These are phyloP conservation scores for Diplodia seriata DNA, from an alignment of 2,329 filamentous ascomycete species.

Conservation along the genomic window DNA sequence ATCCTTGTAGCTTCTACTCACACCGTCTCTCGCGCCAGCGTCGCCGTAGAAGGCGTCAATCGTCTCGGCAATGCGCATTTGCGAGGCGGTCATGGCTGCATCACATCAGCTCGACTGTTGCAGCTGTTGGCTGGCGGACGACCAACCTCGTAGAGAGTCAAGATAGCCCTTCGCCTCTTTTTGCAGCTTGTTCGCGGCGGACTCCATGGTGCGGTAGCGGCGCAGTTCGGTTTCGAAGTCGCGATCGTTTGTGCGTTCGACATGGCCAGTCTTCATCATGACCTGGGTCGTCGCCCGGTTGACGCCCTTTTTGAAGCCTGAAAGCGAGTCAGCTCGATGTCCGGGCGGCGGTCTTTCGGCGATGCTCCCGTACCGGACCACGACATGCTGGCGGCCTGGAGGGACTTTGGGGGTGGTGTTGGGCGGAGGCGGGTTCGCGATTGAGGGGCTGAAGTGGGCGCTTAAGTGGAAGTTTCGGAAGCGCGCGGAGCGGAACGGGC, in stretches of 20 bases:
- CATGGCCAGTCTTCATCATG: slow-evolving; percentile 99
- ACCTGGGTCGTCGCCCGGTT: slow-evolving; percentile 99
- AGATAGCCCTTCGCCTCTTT: slow-evolving; percentile 99
- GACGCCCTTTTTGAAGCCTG: slow-evolving; percentile 94
- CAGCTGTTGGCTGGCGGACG: neutral
- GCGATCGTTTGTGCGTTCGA: slow-evolving; percentile 97
- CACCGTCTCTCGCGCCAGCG: slow-evolving; percentile 90
- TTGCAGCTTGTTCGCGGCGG: slow-evolving; percentile 87
- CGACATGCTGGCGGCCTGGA: slow-evolving; percentile 45
- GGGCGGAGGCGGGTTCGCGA: neutral
- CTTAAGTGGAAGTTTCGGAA: slow-evolving; percentile 18
- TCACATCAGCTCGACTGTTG: slow-evolving; percentile 8
- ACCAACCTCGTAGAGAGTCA: slow-evolving; percentile 84
- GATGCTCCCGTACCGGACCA: slow-evolving; percentile 63
- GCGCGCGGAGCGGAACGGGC: neutral
- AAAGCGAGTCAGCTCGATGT: slow-evolving; percentile 37
- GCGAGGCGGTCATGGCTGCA: slow-evolving; percentile 94
- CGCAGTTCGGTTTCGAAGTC: slow-evolving; percentile 99
- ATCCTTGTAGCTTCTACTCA: slow-evolving; percentile 96
- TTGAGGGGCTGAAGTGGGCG: slow-evolving; percentile 27
- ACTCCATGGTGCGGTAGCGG: slow-evolving; percentile 97
- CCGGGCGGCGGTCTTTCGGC: slow-evolving; percentile 26
- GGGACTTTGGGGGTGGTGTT: slow-evolving; percentile 10
- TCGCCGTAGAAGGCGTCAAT: slow-evolving; percentile 99
- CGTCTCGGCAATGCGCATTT: slow-evolving; percentile 99